These are phyloP conservation scores for Miscanthus lutarioriparius DNA, from an alignment of 176 grass and related monocot genomes.

Conservation along the genomic window DNA sequence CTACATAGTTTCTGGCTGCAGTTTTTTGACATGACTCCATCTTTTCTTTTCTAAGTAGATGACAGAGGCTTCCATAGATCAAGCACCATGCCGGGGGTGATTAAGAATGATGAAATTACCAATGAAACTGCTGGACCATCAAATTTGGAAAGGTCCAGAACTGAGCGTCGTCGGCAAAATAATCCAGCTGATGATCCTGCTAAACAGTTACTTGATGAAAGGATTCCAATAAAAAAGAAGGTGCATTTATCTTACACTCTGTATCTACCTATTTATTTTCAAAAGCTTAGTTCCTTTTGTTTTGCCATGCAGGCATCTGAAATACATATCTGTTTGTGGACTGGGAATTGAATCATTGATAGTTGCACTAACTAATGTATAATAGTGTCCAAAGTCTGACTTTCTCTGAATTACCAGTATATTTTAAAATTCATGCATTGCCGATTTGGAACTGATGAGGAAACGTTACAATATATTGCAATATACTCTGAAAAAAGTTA, in stretches of 20 bases:
- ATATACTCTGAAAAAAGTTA: neutral
- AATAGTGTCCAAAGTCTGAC: neutral
- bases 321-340: conserved; percentile 4
- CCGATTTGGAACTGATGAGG: conserved; percentile 15
- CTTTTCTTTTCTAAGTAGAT: conserved; percentile 29
- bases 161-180: conserved; percentile 54
- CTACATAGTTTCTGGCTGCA: neutral
- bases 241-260: conserved; percentile 23
- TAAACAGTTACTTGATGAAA: conserved; percentile 73
- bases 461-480: neutral
- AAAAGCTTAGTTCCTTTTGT: neutral
- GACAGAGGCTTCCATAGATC: conserved; percentile 55
- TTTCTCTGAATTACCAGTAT: neutral
- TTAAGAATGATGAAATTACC: conserved; percentile 50
- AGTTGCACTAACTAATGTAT: neutral
- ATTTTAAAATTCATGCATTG: neutral
- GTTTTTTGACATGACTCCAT: neutral
- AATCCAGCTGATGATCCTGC: conserved; percentile 52
- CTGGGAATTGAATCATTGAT: neutral
- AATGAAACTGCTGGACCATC: conserved; percentile 43
- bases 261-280: neutral
- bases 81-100: conserved; percentile 65
- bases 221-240: conserved; percentile 74
- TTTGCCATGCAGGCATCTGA: neutral
- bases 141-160: conserved; percentile 63